Conservation (phyloP, 164 flowering plant species). For the Vitis amurensis region DNA sequence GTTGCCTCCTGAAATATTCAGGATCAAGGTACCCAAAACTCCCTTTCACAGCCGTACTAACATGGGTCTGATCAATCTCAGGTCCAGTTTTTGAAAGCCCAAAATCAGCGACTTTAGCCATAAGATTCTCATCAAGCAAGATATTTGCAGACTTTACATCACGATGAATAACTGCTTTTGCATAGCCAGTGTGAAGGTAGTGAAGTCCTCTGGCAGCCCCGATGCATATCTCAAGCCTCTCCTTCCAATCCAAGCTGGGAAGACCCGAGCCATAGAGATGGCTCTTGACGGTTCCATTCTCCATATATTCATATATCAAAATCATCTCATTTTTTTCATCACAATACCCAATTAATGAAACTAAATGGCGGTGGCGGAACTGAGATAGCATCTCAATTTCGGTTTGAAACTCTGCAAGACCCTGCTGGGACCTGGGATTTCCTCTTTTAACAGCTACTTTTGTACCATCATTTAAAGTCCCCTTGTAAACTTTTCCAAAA, state of each 20-base stretch:
- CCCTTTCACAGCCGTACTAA: slow-evolving; percentile 86
- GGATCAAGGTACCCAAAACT: slow-evolving; percentile 90
- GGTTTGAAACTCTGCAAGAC: slow-evolving; percentile 56
- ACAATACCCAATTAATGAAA: slow-evolving; percentile 83
- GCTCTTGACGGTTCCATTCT: slow-evolving; percentile 73
- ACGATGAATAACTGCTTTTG: slow-evolving; percentile 75
- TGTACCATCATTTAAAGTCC: slow-evolving; percentile 42
- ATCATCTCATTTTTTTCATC: slow-evolving; percentile 83
- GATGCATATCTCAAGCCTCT: slow-evolving; percentile 78
- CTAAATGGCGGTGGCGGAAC: slow-evolving; percentile 81
- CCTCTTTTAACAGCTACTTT: slow-evolving; percentile 65
- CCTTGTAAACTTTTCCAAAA: slow-evolving; percentile 79
- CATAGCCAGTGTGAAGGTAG: slow-evolving; percentile 79
- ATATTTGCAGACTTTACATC: slow-evolving; percentile 90
- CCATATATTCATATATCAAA: slow-evolving; percentile 83
- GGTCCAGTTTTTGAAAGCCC: slow-evolving; percentile 87
- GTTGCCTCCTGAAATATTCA: slow-evolving; percentile 80
- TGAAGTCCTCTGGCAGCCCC: slow-evolving; percentile 92
- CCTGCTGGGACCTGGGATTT: slow-evolving; percentile 58
- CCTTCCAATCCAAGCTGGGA: slow-evolving; percentile 69
- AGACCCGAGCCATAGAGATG: slow-evolving; percentile 68
- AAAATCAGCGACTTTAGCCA: slow-evolving; percentile 89
- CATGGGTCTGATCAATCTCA: slow-evolving; percentile 79
- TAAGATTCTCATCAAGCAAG: slow-evolving; percentile 71
- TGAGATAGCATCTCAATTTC: slow-evolving; percentile 85